A percentile compares a stretch with the other conserved stretches of the same genome.
Evolutionary conservation across 129 eudicot genomes (phyloP).

Genomic region (Glebionis coronaria): DNA sequence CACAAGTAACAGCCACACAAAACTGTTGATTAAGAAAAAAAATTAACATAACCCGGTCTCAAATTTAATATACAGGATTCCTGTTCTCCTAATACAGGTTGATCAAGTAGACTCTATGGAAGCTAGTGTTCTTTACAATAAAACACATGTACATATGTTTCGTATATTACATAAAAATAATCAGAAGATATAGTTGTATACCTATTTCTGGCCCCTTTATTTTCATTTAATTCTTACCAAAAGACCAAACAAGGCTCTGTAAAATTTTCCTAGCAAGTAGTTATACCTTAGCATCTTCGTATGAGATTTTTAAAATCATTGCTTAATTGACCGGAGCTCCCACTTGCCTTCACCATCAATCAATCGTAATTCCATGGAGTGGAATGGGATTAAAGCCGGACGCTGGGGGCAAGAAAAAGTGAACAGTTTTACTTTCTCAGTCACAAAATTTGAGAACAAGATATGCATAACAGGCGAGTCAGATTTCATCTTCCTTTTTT

Average conservation of each 20-base stretch:
- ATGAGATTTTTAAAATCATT: constrained; percentile 25
- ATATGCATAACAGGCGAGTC: background rate
- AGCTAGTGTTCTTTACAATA: constrained; percentile 26
- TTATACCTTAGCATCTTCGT: background rate
- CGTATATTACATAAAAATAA: constrained; percentile 41
- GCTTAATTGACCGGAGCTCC: constrained; percentile 84
- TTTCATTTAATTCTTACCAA: constrained; percentile 11
- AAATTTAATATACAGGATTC: background rate
- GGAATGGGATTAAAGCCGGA: constrained; percentile 94
- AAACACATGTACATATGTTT: constrained; percentile 33
- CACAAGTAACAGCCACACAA: no score
- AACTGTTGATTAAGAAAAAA: background rate
- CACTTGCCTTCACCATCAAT: constrained; percentile 96
- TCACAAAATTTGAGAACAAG: background rate
- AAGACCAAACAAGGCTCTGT: constrained; percentile 17
- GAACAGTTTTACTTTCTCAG: background rate
- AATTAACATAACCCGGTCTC: background rate
- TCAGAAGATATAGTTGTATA: constrained; percentile 25
- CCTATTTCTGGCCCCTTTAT: constrained; percentile 22
- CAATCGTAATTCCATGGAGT: constrained; percentile 68
- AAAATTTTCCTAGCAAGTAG: constrained; percentile 7
- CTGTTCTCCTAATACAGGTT: background rate
- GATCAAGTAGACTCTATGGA: constrained; percentile 16
- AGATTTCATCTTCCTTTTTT: background rate
- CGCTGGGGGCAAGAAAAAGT: constrained; percentile 50